Conservation (phyloP, 345 rosid genomes). For the Eucalyptus grandis region DNA sequence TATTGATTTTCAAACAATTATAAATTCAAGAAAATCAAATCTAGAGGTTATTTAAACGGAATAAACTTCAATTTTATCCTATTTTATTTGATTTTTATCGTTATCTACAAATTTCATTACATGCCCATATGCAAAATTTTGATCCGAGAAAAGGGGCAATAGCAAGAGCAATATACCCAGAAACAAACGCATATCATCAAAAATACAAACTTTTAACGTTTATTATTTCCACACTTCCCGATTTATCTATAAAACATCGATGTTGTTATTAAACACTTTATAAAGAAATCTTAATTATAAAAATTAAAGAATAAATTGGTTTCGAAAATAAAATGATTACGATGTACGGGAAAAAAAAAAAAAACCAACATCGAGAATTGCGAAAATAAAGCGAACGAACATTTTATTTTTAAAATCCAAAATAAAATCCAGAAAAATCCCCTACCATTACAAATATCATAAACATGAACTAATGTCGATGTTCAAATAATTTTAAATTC, state of each 20-base stretch:
- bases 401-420: neutral
- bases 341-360: no score
- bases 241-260: no score
- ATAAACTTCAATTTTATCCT: neutral
- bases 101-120: neutral
- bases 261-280: no score
- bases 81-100: neutral
- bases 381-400: no score
- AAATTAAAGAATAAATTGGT: neutral
- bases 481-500: neutral
- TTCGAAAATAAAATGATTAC: no score
- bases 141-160: neutral
- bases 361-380: no score
- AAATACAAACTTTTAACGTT: no score
- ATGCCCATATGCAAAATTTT: neutral
- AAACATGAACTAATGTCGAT: rapidly evolving
- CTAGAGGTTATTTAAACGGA: rapidly evolving
- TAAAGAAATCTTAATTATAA: no score
- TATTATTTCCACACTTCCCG: neutral
- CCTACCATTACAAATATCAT: neutral
- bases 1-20: neutral
- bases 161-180: neutral
- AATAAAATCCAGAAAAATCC: no score
- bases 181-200: neutral
- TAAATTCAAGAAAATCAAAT: neutral